Conservation (phyloP, 768 basidiomycete species). For the Candolleomyces aberdarensis region DNA sequence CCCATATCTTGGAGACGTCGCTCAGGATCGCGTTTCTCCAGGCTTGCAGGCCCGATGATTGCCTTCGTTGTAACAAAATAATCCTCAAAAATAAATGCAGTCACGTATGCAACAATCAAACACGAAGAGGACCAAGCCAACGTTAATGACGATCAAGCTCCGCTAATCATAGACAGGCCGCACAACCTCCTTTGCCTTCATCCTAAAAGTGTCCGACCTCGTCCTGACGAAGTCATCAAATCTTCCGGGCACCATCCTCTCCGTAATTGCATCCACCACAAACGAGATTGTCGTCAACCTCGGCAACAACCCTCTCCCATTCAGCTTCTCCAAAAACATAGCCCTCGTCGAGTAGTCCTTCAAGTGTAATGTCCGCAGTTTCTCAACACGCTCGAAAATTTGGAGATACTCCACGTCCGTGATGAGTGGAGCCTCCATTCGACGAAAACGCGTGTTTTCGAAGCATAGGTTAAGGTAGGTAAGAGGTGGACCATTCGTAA, state of each 20-base stretch:
- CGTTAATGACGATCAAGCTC: too few species aligned
- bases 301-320: not conserved
- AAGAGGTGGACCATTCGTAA: not conserved
- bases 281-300: not conserved
- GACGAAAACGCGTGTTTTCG: not conserved
- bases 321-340: not conserved
- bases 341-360: constrained; percentile 2
- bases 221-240: not conserved
- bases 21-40: too few species aligned
- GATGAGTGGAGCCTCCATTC: not conserved
- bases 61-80: too few species aligned
- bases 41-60: too few species aligned
- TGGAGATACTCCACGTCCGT: not conserved
- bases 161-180: too few species aligned
- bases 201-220: not conserved
- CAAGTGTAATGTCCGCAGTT: not conserved
- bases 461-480: not conserved
- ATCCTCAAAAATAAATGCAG: too few species aligned
- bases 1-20: too few species aligned
- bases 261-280: not conserved
- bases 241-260: not conserved
- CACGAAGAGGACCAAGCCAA: too few species aligned
- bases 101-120: too few species aligned
- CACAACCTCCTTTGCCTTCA: too few species aligned
- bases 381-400: constrained; percentile 2